Conservation (phyloP, 257 asterid species). For the Ligustrum vulgare region DNA sequence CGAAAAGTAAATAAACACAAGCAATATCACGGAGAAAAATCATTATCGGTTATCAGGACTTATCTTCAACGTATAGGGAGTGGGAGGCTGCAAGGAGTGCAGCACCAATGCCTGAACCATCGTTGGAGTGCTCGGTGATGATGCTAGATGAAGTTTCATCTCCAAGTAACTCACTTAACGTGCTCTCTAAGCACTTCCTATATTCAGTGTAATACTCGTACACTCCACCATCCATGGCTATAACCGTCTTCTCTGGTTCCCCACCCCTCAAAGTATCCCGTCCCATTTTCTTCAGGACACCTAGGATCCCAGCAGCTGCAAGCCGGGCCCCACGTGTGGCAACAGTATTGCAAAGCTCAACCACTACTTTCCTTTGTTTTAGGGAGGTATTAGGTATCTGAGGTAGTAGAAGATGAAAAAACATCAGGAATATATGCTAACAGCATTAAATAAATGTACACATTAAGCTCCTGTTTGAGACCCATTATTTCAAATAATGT, state of each 20-base stretch:
- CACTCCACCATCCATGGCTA: constrained; percentile 87
- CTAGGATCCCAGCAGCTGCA: constrained; percentile 76
- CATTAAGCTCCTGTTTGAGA: too few relatives aligned
- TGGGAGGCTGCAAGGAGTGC: constrained; percentile 89
- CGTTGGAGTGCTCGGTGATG: constrained; percentile 59
- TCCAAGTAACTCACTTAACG: constrained; percentile 62
- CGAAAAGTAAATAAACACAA: too few relatives aligned
- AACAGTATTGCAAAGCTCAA: constrained; percentile 64
- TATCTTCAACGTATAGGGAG: constrained; percentile 43
- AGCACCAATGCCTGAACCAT: constrained; percentile 92
- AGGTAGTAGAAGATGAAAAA: background rate
- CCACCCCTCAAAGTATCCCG: constrained; percentile 41
- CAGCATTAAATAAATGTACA: too few relatives aligned
- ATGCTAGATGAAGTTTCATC: constrained; percentile 37
- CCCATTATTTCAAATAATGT: too few relatives aligned
- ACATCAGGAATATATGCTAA: too few relatives aligned
- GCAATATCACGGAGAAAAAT: too few relatives aligned
- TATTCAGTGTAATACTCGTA: constrained; percentile 76
- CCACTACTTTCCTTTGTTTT: constrained; percentile 50
- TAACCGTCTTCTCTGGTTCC: constrained; percentile 49
- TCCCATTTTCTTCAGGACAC: constrained; percentile 83
- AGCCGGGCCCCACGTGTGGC: constrained; percentile 85
- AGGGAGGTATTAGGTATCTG: constrained; percentile 67
- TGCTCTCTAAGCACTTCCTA: constrained; percentile 58
- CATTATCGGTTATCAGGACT: background rate